These are phyloP conservation scores for Candida sp. DNA, from an alignment of 1,139 yeast species.

Conservation along the genomic window DNA sequence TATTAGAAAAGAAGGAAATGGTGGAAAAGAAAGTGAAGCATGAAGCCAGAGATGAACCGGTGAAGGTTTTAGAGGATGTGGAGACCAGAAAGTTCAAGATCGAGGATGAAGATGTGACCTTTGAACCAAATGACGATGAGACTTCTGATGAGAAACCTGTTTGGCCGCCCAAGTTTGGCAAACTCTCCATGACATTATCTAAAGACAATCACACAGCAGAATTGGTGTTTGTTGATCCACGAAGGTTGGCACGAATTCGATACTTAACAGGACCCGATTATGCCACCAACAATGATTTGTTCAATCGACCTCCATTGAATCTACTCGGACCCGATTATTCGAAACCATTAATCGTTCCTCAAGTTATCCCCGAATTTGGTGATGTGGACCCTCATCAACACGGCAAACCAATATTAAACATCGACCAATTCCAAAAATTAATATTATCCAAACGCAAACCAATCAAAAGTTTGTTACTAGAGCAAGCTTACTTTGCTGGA, in stretches of 20 bases:
- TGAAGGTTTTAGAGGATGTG: conserved; percentile 5
- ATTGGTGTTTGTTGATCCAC: conserved; percentile 53
- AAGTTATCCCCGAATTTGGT: conserved; percentile 20
- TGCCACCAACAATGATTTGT: conserved; percentile 31
- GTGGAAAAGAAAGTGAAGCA: conserved; percentile 2
- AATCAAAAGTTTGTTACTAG: conserved; percentile 51
- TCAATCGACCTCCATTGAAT: conserved; percentile 41
- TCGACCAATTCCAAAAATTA: conserved; percentile 31
- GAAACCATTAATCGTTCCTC: conserved; percentile 13
- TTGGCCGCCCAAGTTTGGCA: conserved; percentile 63
- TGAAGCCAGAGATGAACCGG: not conserved
- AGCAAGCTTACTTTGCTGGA: conserved; percentile 57
- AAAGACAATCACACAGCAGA: conserved; percentile 32
- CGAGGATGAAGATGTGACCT: conserved; percentile 8
- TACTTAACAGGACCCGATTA: conserved; percentile 26
- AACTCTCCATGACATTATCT: conserved; percentile 36
- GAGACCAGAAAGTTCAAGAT: conserved; percentile 9
- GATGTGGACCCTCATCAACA: conserved; percentile 45
- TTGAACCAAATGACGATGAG: conserved; percentile 6
- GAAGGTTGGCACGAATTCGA: conserved; percentile 54
- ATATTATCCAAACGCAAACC: conserved; percentile 40
- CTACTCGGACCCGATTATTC: conserved; percentile 58
- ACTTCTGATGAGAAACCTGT: conserved; percentile 14
- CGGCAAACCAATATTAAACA: conserved; percentile 28
- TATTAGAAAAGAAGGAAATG: conserved; percentile 14